Evolutionary conservation across 257 asterid species (phyloP).

Genomic region (Solanum dulcamara): DNA sequence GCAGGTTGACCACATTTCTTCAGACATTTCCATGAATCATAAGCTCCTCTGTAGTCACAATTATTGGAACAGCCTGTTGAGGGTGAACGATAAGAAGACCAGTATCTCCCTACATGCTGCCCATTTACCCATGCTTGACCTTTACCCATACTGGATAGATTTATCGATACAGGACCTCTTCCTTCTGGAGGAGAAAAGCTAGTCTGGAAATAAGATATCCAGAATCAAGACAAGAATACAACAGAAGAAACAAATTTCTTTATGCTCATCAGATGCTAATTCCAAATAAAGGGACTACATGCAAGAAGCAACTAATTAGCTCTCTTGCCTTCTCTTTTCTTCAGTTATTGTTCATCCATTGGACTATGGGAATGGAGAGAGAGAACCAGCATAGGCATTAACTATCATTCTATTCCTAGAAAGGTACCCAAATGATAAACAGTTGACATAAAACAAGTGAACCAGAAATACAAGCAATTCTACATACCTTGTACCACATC

Average conservation of each 20-base stretch:
- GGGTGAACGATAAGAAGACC: constrained; percentile 67
- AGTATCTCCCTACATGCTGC: constrained; percentile 52
- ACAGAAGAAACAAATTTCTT: background rate
- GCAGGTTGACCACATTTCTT: constrained; percentile 80
- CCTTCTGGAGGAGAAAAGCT: constrained; percentile 51
- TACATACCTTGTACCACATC: constrained; percentile 73
- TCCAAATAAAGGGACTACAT: no score
- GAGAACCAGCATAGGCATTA: background rate
- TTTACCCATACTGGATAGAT: constrained; percentile 70
- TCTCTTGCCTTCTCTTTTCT: no score
- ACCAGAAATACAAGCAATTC: background rate
- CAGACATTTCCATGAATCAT: constrained; percentile 49
- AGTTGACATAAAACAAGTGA: background rate
- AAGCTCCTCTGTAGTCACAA: constrained; percentile 72
- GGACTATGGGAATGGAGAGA: no score
- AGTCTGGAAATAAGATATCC: constrained; percentile 22
- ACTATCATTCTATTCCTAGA: background rate
- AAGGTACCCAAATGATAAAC: background rate
- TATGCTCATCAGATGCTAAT: no score
- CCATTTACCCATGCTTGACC: constrained; percentile 81
- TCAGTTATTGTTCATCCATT: no score
- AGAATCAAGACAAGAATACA: constrained; percentile 1
- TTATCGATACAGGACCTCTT: constrained; percentile 39
- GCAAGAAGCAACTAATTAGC: no score
- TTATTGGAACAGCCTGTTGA: constrained; percentile 53